Conservation (phyloP, 805 yeast species). For the Yarrowia sp. region DNA sequence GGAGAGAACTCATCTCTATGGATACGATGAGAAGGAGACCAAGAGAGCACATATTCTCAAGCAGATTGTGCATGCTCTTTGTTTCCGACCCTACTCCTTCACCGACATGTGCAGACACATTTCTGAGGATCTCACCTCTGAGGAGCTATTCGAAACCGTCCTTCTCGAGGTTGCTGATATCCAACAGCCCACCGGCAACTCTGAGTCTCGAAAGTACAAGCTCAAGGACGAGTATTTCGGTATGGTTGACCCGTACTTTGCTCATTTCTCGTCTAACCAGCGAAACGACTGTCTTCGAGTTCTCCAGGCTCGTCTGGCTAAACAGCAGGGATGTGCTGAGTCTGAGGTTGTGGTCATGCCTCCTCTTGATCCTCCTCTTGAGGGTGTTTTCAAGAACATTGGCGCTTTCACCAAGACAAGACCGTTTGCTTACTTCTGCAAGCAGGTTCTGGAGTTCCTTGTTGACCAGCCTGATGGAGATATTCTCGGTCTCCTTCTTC, state of each 20-base stretch:
- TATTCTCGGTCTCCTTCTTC: background rate
- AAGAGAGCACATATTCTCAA: slow-evolving; percentile 52
- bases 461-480: slow-evolving; percentile 7
- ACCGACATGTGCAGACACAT: slow-evolving; percentile 64
- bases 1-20: slow-evolving; percentile 60
- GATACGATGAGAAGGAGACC: slow-evolving; percentile 48
- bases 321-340: slow-evolving; percentile 41
- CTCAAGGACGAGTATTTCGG: slow-evolving; percentile 56
- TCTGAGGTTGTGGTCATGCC: slow-evolving; percentile 62
- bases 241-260: slow-evolving; percentile 75
- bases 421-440: slow-evolving; percentile 29
- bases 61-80: slow-evolving; percentile 80
- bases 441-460: background rate
- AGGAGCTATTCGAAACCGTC: slow-evolving; percentile 67
- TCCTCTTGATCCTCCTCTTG: slow-evolving; percentile 46
- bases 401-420: slow-evolving; percentile 21
- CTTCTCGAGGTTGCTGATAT: slow-evolving; percentile 58
- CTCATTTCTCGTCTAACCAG: slow-evolving; percentile 71
- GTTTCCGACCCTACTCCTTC: slow-evolving; percentile 70
- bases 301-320: slow-evolving; percentile 52
- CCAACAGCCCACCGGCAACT: slow-evolving; percentile 56
- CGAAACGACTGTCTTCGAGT: slow-evolving; percentile 78
- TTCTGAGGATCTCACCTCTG: slow-evolving; percentile 73
- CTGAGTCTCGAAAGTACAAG: slow-evolving; percentile 63
- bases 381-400: slow-evolving; percentile 53